A percentile compares a stretch with the other conserved stretches of the same genome.
Evolutionary conservation across 1,284 basidiomycete species (phyloP).

Genomic region (Boletus sp.): DNA sequence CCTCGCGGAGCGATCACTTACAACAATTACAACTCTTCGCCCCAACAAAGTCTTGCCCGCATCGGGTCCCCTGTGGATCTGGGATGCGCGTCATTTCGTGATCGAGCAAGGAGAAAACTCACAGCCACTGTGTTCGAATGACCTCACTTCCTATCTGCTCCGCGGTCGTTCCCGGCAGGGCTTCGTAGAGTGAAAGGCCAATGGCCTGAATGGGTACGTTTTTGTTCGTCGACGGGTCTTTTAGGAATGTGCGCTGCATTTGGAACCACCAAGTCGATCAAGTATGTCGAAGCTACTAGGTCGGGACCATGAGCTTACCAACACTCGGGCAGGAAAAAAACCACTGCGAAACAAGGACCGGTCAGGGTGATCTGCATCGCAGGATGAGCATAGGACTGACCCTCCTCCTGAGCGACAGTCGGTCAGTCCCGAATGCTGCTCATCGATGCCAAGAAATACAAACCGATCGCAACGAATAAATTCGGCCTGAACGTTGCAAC

Average conservation of each 20-base stretch:
- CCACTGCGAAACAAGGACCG: conserved; percentile 50
- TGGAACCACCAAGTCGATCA: conserved; percentile 1
- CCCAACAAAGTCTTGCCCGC: conserved; percentile 73
- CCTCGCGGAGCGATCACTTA: conserved; percentile 38
- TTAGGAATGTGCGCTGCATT: conserved; percentile 78
- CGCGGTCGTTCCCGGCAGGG: conserved; percentile 68
- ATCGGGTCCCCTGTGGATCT: conserved; percentile 50
- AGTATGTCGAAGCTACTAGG: not conserved
- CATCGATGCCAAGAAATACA: conserved; percentile 18
- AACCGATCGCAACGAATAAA: conserved; percentile 78
- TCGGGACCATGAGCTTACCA: conserved; percentile 47
- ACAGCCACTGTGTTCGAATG: conserved; percentile 91
- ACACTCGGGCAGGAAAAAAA: conserved; percentile 90
- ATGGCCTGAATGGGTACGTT: conserved; percentile 91
- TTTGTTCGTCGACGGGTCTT: conserved; percentile 65
- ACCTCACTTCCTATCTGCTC: conserved; percentile 84
- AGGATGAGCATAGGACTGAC: conserved; percentile 42
- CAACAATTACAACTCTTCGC: conserved; percentile 77
- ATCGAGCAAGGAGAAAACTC: conserved; percentile 36
- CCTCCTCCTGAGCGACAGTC: conserved; percentile 57
- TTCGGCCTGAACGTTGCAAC: conserved; percentile 77
- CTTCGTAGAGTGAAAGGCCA: conserved; percentile 89
- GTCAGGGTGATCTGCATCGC: conserved; percentile 12
- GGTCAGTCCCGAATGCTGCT: not conserved
- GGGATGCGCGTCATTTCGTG: conserved; percentile 6